Conservation (phyloP, 768 basidiomycete species). For the Termitomyces titanicus region DNA sequence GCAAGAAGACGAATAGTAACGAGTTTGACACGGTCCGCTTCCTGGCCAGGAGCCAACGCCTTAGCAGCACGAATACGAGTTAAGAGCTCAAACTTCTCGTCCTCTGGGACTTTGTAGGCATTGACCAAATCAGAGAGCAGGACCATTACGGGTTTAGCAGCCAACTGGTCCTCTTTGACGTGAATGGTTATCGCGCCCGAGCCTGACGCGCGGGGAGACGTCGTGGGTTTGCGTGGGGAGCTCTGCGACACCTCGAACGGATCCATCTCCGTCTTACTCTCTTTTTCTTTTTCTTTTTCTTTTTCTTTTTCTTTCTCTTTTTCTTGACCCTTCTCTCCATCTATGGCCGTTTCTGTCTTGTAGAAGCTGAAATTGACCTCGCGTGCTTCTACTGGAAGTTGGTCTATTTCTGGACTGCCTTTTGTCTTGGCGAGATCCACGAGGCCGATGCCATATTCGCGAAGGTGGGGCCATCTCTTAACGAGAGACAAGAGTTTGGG, state of each 20-base stretch:
- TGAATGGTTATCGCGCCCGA: conserved; percentile 59
- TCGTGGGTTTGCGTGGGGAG: conserved; percentile 46
- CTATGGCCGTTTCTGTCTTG: conserved; percentile 42
- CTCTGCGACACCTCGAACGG: conserved; percentile 34
- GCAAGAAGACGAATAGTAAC: conserved; percentile 79
- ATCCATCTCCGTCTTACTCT: conserved; percentile 44
- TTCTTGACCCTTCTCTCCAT: conserved; percentile 36
- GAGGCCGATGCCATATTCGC: conserved; percentile 76
- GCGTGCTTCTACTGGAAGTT: conserved; percentile 67
- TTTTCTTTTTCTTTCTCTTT: conserved; percentile 43
- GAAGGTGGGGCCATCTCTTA: conserved; percentile 79
- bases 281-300: conserved; percentile 42
- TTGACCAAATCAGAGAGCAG: conserved; percentile 74
- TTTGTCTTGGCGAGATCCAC: conserved; percentile 65
- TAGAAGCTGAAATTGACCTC: conserved; percentile 85
- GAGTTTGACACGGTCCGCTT: conserved; percentile 72
- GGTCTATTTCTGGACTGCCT: conserved; percentile 49
- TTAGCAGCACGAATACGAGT: conserved; percentile 82
- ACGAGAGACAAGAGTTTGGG: conserved; percentile 79
- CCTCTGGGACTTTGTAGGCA: conserved; percentile 63
- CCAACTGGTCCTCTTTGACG: conserved; percentile 57
- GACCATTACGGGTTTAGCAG: conserved; percentile 64
- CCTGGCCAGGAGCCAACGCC: conserved; percentile 55
- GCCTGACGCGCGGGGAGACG: conserved; percentile 26
- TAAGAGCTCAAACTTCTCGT: conserved; percentile 85